Conservation (phyloP, 306 rosid genomes). For the Quercus alba region DNA sequence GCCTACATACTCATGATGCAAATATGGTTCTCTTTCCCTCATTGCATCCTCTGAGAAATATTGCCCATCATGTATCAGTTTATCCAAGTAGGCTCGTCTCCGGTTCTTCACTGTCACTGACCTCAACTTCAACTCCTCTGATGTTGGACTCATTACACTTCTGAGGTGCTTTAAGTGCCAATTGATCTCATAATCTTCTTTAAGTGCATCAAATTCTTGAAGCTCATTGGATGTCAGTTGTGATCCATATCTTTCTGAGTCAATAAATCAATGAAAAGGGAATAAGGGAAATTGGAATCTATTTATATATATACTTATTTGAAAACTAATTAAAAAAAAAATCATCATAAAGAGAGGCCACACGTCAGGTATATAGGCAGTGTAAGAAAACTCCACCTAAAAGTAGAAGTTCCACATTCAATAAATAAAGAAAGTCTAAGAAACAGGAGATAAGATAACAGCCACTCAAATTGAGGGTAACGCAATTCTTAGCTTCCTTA, state of each 20-base stretch:
- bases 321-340: neutral
- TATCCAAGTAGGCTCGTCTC: constrained; percentile 77
- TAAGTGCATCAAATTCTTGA: constrained; percentile 55
- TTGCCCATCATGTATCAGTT: constrained; percentile 46
- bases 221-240: constrained; percentile 59
- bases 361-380: neutral
- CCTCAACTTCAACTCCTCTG: constrained; percentile 63
- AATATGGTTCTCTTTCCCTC: constrained; percentile 92
- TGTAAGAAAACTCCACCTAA: neutral
- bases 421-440: neutral
- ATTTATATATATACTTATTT: neutral
- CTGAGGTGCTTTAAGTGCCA: constrained; percentile 76
- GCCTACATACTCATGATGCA: constrained; percentile 87
- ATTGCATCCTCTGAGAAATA: constrained; percentile 85
- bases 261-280: neutral
- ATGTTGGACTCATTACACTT: constrained; percentile 63
- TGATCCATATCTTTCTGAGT: constrained; percentile 78
- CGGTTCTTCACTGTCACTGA: constrained; percentile 78
- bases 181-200: constrained; percentile 70
- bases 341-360: neutral
- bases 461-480: neutral
- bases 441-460: neutral
- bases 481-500: neutral
- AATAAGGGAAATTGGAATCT: neutral
- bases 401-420: neutral